These are phyloP conservation scores for Rhizomucor pusillus DNA, from an alignment of 371 early-diverging fungal species.

Conservation along the genomic window DNA sequence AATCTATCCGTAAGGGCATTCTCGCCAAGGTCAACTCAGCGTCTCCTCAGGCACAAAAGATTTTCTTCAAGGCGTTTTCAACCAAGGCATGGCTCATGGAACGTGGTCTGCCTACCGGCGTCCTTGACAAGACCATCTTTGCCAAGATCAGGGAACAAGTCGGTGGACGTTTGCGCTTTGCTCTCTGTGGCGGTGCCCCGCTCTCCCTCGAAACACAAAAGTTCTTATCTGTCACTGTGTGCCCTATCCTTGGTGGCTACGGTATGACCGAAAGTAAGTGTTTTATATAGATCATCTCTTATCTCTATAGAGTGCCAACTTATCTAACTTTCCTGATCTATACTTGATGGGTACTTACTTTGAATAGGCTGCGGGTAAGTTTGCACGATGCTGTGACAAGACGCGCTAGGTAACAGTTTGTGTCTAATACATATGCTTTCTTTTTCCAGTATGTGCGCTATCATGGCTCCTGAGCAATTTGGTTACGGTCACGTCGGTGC, in stretches of 20 bases:
- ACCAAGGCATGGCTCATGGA: conserved; percentile 76
- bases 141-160: conserved; percentile 86
- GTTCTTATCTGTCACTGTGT: conserved; percentile 82
- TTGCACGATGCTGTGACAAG: background rate
- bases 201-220: conserved; percentile 81
- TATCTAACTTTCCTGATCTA: no score
- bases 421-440: background rate
- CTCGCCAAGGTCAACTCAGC: conserved; percentile 65
- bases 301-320: no score
- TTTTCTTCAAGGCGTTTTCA: conserved; percentile 75
- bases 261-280: conserved; percentile 68
- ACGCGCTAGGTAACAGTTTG: no score
- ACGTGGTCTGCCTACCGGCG: conserved; percentile 62
- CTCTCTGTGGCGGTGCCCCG: conserved; percentile 95
- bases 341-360: no score
- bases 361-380: conserved; percentile 40
- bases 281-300: no score
- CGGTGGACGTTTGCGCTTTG: conserved; percentile 90
- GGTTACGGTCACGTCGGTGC: conserved; percentile 76
- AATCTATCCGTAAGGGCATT: conserved; percentile 88
- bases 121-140: conserved; percentile 86
- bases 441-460: conserved; percentile 53
- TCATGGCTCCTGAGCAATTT: conserved; percentile 65
- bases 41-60: conserved; percentile 62
- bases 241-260: conserved; percentile 89